These are phyloP conservation scores for Escallonia rubra DNA, from an alignment of 129 eudicot species.

Conservation along the genomic window DNA sequence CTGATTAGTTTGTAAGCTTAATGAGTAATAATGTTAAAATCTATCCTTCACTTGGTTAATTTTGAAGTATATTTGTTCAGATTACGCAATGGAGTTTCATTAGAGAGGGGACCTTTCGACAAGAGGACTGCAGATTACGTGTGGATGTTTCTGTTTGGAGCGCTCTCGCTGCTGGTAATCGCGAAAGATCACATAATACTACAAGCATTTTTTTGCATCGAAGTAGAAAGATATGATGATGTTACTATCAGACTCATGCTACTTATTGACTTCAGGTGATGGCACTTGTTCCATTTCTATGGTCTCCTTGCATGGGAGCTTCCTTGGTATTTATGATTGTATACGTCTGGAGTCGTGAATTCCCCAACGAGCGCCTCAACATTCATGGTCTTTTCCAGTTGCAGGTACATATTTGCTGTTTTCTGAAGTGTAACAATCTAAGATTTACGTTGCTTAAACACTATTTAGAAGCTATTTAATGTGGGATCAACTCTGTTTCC, in stretches of 20 bases:
- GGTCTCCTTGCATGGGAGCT: conserved; percentile 43
- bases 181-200: not conserved
- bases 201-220: not conserved
- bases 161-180: conserved; percentile 42
- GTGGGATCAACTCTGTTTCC: too few species aligned
- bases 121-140: conserved; percentile 64
- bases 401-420: conserved; percentile 34
- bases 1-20: not conserved
- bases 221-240: not conserved
- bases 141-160: conserved; percentile 73
- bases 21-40: not conserved
- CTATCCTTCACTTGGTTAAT: not conserved
- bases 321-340: conserved; percentile 59
- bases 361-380: conserved; percentile 53
- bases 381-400: conserved; percentile 48
- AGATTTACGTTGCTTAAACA: too few species aligned
- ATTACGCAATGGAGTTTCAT: conserved; percentile 49
- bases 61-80: conserved; percentile 19
- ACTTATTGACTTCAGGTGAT: conserved; percentile 22
- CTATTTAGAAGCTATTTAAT: too few species aligned
- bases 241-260: not conserved
- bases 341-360: conserved; percentile 62
- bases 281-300: conserved; percentile 41
- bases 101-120: conserved; percentile 69
- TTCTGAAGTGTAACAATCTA: too few species aligned